A percentile compares a stretch with the other conserved stretches of the same genome.
These are phyloP conservation scores for Dactylellina leptospora DNA, from an alignment of 2,329 filamentous ascomycete genomes.

Conservation along the genomic window DNA sequence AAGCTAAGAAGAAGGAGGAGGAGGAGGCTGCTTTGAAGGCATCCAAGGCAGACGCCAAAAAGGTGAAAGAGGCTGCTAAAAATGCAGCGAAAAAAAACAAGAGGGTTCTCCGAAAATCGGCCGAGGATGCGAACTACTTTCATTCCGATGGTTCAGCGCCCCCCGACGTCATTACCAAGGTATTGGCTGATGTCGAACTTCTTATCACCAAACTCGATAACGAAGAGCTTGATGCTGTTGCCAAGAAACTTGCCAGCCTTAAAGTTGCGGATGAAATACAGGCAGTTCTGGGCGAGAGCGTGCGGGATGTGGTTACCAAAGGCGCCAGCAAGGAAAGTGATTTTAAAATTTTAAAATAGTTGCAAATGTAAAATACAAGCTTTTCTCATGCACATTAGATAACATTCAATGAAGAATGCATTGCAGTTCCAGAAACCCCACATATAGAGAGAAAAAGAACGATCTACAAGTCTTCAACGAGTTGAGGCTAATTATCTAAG, in stretches of 20 bases:
- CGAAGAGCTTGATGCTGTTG: conserved; percentile 86
- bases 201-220: conserved; percentile 87
- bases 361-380: too few relatives aligned
- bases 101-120: conserved; percentile 89
- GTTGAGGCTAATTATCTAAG: too few relatives aligned
- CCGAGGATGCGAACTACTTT: conserved; percentile 99
- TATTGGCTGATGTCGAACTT: conserved; percentile 84
- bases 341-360: conserved; percentile 69
- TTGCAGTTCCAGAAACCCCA: too few relatives aligned
- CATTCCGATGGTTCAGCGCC: conserved; percentile 73
- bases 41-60: conserved; percentile 84
- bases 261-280: conserved; percentile 87
- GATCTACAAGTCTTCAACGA: too few relatives aligned
- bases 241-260: conserved; percentile 77
- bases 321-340: conserved; percentile 90
- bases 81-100: conserved; percentile 99
- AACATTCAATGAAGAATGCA: too few relatives aligned
- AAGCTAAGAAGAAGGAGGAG: conserved; percentile 79
- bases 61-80: conserved; percentile 98
- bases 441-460: too few relatives aligned
- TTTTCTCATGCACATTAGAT: too few relatives aligned
- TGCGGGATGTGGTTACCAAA: conserved; percentile 77
- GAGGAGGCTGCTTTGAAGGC: conserved; percentile 87
- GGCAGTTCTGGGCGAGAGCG: conserved; percentile 79
- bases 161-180: conserved; percentile 80